Evolutionary conservation across 2,329 filamentous ascomycete genomes (phyloP).

Genomic region (Exophiala calicioides): DNA sequence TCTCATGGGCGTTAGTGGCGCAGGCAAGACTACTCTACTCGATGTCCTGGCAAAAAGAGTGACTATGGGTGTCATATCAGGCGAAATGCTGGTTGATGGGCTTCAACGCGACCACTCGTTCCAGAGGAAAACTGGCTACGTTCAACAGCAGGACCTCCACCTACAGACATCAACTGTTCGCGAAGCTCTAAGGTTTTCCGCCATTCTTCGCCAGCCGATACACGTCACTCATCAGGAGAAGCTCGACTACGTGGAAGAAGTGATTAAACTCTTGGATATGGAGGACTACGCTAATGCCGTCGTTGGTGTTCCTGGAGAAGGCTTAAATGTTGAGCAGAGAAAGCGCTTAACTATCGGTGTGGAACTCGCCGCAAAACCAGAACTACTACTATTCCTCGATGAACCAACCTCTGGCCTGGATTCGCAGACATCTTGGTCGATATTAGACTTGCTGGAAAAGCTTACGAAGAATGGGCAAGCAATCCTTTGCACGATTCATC

Average conservation of each 20-base stretch:
- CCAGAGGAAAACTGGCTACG: constrained; percentile 69
- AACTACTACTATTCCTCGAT: constrained; percentile 69
- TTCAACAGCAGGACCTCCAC: constrained; percentile 71
- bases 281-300: constrained; percentile 68
- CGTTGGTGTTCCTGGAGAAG: constrained; percentile 63
- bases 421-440: constrained; percentile 67
- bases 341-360: constrained; percentile 74
- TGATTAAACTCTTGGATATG: constrained; percentile 66
- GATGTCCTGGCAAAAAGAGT: constrained; percentile 77
- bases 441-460: constrained; percentile 69
- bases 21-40: constrained; percentile 80
- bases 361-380: constrained; percentile 69
- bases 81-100: constrained; percentile 72
- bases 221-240: constrained; percentile 60
- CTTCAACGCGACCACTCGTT: constrained; percentile 62
- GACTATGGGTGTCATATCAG: constrained; percentile 63
- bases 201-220: constrained; percentile 62
- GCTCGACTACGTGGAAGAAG: constrained; percentile 65
- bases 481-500: constrained; percentile 74
- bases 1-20: constrained; percentile 77
- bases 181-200: constrained; percentile 69
- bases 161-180: constrained; percentile 67
- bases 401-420: constrained; percentile 73
- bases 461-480: constrained; percentile 67
- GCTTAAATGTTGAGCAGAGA: constrained; percentile 68